Base-by-base conservation (phyloP, 495 filamentous ascomycete species). In the Cercophora scortea region DNA sequence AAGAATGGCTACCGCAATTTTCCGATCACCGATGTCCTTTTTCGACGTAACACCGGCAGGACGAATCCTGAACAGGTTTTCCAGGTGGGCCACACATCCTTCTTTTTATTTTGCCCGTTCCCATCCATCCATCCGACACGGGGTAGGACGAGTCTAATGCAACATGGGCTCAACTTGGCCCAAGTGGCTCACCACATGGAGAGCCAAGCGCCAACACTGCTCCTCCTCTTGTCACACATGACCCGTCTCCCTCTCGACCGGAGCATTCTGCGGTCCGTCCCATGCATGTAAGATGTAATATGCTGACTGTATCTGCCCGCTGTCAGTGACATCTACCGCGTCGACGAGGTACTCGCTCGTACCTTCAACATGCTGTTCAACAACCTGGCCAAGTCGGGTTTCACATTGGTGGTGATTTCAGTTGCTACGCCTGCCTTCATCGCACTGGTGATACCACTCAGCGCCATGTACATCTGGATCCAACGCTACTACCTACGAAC, bases 1-100 rank as follows among this genome's bases (percentile, higher is more conserved):
- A 71, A 82, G 89, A 52, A 99, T 99, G 94, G 94, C 94, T 42
- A 90, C 87, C 59, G 89, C 94, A 6, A 97, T 97, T 60, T 99
- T 99, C 76, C 83, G 93, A 62, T 93, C 90, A 13, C 94, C 94
- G 19, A 99, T 99, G 94, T 90, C 81, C 59, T 99, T 99, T 70
- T 99, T 99, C 59, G 94, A 99, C 67, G 96, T 92, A 10, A 99
- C 93, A 3, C 93, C 93, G n/a, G 89, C 91, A 51, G 94, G 94
- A 15, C 83, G 94, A 16, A 96, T 99, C 59, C 76, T 99, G 40
- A 99, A 99, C 64, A 79, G 94, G 45, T 99, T 99, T 65, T 97
- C 92, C 4, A 95, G 86, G 83, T 86, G 65, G 56, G 79, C 25
- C 47, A 42, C 42, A 8, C 52, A 42, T 42, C 25, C 25, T 42